Evolutionary conservation across 768 basidiomycete species (phyloP).

Genomic region (Tylopilus intermedius): DNA sequence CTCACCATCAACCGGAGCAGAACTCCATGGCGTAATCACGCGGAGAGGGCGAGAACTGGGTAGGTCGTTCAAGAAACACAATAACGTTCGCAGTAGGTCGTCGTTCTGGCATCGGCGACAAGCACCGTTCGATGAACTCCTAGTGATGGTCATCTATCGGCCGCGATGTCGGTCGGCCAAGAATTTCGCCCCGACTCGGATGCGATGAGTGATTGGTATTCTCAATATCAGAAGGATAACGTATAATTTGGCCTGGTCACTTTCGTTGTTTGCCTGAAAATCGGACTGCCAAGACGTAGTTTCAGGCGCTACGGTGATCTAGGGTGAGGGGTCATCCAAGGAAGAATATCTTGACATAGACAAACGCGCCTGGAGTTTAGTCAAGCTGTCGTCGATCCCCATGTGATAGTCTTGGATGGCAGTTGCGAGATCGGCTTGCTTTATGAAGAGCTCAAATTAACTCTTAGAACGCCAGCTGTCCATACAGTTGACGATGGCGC

Average conservation of each 20-base stretch:
- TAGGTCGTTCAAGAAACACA: background rate
- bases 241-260: conserved; percentile 42
- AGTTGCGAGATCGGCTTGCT: conserved; percentile 39
- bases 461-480: conserved; percentile 39
- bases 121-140: background rate
- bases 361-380: conserved; percentile 40
- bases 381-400: conserved; percentile 43
- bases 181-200: too few species aligned
- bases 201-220: conserved; percentile 34
- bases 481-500: conserved; percentile 37
- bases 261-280: conserved; percentile 34
- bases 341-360: background rate
- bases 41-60: background rate
- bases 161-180: background rate
- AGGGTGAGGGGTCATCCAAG: conserved; percentile 3
- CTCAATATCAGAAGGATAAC: conserved; percentile 40
- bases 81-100: background rate
- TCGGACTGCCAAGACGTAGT: conserved; percentile 48
- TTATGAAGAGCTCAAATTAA: conserved; percentile 40
- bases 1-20: too few species aligned
- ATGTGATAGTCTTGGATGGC: conserved; percentile 45
- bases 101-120: background rate
- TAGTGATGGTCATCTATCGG: background rate
- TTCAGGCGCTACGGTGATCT: conserved; percentile 45
- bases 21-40: background rate